These are phyloP conservation scores for Metschnikowia koreensis DNA, from an alignment of 805 yeast species.

Conservation along the genomic window DNA sequence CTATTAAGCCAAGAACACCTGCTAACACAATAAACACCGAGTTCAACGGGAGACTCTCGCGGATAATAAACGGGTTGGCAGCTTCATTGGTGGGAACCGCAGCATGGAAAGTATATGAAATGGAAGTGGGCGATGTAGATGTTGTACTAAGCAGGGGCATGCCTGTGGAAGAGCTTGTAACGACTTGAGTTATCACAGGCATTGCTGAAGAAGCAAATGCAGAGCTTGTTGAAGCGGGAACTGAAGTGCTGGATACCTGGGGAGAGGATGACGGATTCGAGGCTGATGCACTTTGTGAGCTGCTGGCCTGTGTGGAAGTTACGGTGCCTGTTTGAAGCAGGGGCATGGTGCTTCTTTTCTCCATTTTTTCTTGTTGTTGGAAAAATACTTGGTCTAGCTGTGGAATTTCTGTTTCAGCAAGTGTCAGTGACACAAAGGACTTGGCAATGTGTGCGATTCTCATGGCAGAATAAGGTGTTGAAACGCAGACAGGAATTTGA, in stretches of 20 bases:
- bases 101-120: constrained; percentile 12
- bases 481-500: background rate
- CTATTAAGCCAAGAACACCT: constrained; percentile 20
- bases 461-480: constrained; percentile 1
- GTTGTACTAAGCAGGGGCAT: constrained; percentile 21
- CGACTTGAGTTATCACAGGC: background rate
- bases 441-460: constrained; percentile 1
- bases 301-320: background rate
- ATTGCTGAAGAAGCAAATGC: background rate
- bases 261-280: background rate
- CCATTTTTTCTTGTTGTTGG: background rate
- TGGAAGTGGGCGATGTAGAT: constrained; percentile 12
- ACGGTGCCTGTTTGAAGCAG: background rate
- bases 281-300: background rate
- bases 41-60: constrained; percentile 28
- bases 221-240: background rate
- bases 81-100: constrained; percentile 10
- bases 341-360: constrained; percentile 1
- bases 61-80: constrained; percentile 21
- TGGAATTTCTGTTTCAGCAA: background rate
- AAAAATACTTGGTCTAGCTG: background rate
- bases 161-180: background rate
- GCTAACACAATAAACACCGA: constrained; percentile 40
- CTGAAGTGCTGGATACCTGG: background rate
- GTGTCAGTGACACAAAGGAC: background rate